Conservation (phyloP, 1,284 basidiomycete genomes). For the Veloboletus limbatus region DNA sequence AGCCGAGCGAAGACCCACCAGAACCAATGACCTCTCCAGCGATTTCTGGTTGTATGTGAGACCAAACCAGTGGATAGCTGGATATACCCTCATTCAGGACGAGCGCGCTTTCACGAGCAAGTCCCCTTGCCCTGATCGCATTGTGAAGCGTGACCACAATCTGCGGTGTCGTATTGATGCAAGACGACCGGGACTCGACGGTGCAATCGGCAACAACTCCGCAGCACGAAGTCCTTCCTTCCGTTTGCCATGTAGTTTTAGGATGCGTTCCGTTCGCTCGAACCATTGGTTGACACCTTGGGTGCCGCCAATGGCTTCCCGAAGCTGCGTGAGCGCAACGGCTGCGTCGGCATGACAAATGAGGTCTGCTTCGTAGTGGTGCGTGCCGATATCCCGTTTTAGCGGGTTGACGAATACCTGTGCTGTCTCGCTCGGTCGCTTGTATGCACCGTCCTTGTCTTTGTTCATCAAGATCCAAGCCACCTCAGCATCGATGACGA, state of each 20-base stretch:
- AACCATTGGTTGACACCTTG: slow-evolving; percentile 10
- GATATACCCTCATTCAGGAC: slow-evolving; percentile 65
- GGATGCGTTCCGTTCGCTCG: slow-evolving; percentile 9
- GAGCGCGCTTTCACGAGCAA: slow-evolving; percentile 36
- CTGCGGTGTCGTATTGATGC: slow-evolving; percentile 43
- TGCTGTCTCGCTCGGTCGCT: slow-evolving; percentile 40
- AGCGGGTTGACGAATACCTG: slow-evolving; percentile 62
- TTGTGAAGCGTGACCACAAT: slow-evolving; percentile 49
- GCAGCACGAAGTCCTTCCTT: slow-evolving; percentile 20
- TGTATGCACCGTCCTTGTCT: slow-evolving; percentile 30
- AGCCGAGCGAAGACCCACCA: slow-evolving; percentile 62
- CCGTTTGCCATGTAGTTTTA: slow-evolving; percentile 28
- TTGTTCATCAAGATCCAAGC: slow-evolving; percentile 61
- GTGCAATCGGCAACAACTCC: slow-evolving; percentile 19
- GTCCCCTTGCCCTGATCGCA: slow-evolving; percentile 31
- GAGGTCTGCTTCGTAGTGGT: slow-evolving; percentile 55
- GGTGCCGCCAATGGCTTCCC: slow-evolving; percentile 32
- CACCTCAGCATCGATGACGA: slow-evolving; percentile 62
- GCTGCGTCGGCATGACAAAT: slow-evolving; percentile 56
- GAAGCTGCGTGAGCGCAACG: slow-evolving; percentile 50
- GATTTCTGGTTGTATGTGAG: slow-evolving; percentile 51
- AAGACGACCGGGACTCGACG: slow-evolving; percentile 8
- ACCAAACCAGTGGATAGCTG: slow-evolving; percentile 53
- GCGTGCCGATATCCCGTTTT: slow-evolving; percentile 50
- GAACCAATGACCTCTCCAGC: slow-evolving; percentile 52